Base-by-base conservation (phyloP, 2,329 filamentous ascomycete species). In the Colletotrichum sp. region DNA sequence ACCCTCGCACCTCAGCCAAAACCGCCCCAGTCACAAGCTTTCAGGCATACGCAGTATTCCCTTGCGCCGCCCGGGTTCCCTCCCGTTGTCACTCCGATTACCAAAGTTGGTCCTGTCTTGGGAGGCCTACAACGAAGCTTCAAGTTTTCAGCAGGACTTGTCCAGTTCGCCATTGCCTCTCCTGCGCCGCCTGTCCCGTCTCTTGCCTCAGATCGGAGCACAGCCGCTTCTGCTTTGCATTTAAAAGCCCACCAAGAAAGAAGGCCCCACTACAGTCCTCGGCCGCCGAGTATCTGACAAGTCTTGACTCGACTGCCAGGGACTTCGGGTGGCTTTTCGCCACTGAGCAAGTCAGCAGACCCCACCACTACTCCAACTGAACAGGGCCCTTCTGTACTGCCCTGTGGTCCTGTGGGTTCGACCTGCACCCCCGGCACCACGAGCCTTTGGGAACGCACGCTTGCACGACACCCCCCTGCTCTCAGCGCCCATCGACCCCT, bases 311-410 rank as follows among this genome's bases (percentile, higher is more conserved):
- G 59, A 69, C 64, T 77, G 65, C 72, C 74, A 76, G 72, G 64
- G 59, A 73, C 73, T 70, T 70, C 69, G 36, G 59, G 73, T 70
- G 72, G 70, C 73, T 76, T 75, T 72, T 77, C 75, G 76, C 76
- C 76, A 77, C 76, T 77, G 66, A 67, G 69, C 67, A 69, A 77
- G 76, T 76, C 76, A 77, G 69, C 69, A 34, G 76, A 77, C 76
- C 76, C 76, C 73, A 77, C 76, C 74, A 76, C 71, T 55, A 69
- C 71, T 71, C 75, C 75, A 77, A 77, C 71, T 75, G 55, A 71
- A 71, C 65, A 74, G 55, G 62, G 72, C 72, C 66, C 57, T 57
- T 75, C 72, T 77, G 75, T 75, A 75, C 67, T 69, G 75, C 75
- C 77, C 75, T 75, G 77, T 77, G 64, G 61, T 71, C 66, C 71